phyloP scores from a whole-genome alignment of 2,329 filamentous ascomycete genomes.

The Zasmidium cellare region DNA sequence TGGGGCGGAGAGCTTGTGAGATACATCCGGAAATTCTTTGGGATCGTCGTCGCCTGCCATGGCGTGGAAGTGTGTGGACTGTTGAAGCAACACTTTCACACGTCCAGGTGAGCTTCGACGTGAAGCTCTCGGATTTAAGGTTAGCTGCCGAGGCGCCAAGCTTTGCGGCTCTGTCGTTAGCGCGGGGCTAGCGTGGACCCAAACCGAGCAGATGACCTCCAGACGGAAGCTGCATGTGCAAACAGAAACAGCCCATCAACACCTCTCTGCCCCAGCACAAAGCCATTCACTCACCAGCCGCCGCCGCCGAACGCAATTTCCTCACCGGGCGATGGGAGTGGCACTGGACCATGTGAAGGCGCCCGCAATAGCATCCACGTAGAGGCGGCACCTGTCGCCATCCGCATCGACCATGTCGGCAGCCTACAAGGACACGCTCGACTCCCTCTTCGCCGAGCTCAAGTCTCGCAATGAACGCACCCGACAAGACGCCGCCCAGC shows the following conservation, averaged over 20 bases:
- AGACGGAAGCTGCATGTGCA: not conserved
- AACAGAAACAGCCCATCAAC: not conserved
- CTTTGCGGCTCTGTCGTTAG: not conserved
- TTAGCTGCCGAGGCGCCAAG: not conserved
- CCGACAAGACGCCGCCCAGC: constrained; percentile 30
- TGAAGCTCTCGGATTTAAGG: not conserved
- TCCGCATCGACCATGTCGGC: constrained; percentile 28
- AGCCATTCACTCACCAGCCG: not conserved
- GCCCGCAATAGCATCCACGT: constrained; percentile 4
- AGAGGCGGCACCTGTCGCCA: constrained; percentile 9
- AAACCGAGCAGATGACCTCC: not conserved
- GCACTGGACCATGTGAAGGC: constrained; percentile 9
- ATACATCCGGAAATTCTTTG: constrained; percentile 66
- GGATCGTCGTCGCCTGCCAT: constrained; percentile 26
- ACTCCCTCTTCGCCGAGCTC: constrained; percentile 33
- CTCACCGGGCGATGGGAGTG: not conserved
- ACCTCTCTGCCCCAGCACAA: too few species aligned
- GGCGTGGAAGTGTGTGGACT: not conserved
- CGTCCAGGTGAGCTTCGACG: not conserved
- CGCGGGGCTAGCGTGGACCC: not conserved
- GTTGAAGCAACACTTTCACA: too few species aligned
- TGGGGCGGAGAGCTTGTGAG: constrained; percentile 72
- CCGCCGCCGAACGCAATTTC: not conserved
- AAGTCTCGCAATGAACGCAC: constrained; percentile 29
- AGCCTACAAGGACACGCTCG: constrained; percentile 32